Evolutionary conservation across 2,329 filamentous ascomycete species (phyloP), one percentile per base, ranked within the genome.

Genomic region (Calonectria henricotiae): DNA sequence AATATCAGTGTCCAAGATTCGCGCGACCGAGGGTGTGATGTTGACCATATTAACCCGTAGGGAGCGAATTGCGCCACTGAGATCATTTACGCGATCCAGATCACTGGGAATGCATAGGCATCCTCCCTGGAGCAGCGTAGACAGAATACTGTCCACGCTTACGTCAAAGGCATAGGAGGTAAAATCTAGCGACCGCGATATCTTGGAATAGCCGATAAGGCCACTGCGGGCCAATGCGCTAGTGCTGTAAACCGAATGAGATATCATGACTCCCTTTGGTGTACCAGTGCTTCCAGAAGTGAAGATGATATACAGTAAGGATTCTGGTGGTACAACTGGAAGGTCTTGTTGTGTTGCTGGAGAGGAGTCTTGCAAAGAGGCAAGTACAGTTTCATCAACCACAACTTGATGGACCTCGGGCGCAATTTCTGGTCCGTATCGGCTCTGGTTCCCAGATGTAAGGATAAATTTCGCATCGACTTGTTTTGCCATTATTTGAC

Each of bases 11-110:
- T 51, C 47, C 17, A 51, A 12, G 9, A 51, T 51, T 17, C 47
- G 47, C 4, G 47, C 47, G 9, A 51, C 47, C 15, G 47, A 51
- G 13, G 47, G 47, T 3, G 47, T 51, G 3, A 51, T 30, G 8
- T 51, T 51, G 47, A 51, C 13, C 47, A 51, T 51, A 17, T 51
- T 51, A 30, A 51, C 47, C 17, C 27, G 8, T 5, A 51, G 47
- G 13, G 20, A 12, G 6, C 47, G 47, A 23, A 51, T 51, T 3
- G 47, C 47, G 7, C 47, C 47, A 15, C 47, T 51, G 13, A 51
- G 27, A 20, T 51, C 27, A 12, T 51, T 51, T 3, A 51, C 6
- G 3, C 47, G 47, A 30, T 51, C 47, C 15, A n/a, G 4, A 5
- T 51, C 47, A 15, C 27, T 30, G 13, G 47, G 47, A 20, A 51